Conservation (phyloP, 345 rosid genomes). For the Acer negundo region DNA sequence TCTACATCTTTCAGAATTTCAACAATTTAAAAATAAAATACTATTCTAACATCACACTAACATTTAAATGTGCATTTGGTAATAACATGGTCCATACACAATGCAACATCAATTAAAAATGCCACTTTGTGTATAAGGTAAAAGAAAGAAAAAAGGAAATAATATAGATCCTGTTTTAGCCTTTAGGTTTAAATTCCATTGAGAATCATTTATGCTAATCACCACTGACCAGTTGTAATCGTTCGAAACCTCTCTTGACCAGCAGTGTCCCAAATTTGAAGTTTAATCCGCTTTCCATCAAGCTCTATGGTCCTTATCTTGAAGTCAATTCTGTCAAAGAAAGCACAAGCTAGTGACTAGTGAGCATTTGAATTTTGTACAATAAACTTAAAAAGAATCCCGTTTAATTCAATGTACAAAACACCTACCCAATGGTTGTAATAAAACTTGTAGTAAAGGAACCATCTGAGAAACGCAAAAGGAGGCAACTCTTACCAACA, state of each 20-base stretch:
- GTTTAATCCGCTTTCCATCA: conserved; percentile 90
- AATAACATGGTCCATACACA: neutral
- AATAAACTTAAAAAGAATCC: neutral
- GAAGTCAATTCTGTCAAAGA: conserved; percentile 72
- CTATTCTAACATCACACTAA: neutral
- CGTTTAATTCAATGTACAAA: neutral
- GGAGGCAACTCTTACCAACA: conserved; percentile 97
- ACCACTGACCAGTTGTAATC: conserved; percentile 82
- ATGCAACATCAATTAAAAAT: neutral
- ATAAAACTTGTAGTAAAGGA: conserved; percentile 97
- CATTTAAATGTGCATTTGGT: neutral
- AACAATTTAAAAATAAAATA: neutral
- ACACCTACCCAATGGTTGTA: conserved; percentile 88
- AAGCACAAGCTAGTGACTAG: conserved; percentile 14
- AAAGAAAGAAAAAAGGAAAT: neutral
- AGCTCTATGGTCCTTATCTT: conserved; percentile 97
- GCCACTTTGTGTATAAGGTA: neutral
- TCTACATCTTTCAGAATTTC: neutral
- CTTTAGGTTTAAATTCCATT: neutral
- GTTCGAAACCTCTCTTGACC: conserved; percentile 88
- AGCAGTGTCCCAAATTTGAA: conserved; percentile 96
- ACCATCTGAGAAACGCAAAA: conserved; percentile 89
- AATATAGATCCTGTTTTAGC: neutral
- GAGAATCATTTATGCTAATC: neutral
- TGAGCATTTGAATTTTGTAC: conserved; percentile 4